Base-by-base conservation (phyloP, 1,284 basidiomycete genomes). In the Lentinula novae-zelandiae region DNA sequence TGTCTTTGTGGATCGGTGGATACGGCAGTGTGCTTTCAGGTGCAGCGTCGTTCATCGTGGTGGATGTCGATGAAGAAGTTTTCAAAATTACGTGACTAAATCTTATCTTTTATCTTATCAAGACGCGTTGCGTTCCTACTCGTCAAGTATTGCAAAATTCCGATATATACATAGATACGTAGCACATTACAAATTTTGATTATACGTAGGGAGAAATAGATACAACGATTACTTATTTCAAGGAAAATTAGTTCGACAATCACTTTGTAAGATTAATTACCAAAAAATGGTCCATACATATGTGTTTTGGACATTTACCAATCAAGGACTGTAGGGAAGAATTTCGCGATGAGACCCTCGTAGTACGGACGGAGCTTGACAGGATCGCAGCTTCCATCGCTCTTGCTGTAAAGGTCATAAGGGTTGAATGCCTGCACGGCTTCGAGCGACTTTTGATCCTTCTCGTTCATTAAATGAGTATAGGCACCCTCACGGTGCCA, bases 371-470 rank as follows among this genome's bases (percentile, higher is more conserved):
- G 83, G 34, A 96, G 78, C 67, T 81, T 79, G 52, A 79, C 83
- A 10, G 82, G 78, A 62, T 86, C 74, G 61, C 89, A 85, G 9
- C 85, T 83, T 34, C 83, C 82, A 70, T 95, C 92, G 69, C 82
- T 86, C 76, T 96, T 96, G 78, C 88, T 92, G 78, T 96, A 96
- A 3, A 96, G 81, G 70, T 95, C 93, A 75, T 95, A 96, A 0
- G 93, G 91, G 74, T 93, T 93, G 81, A 93, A 93, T 0, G 87
- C 87, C 53, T 81, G 81, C 31, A 90, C 90, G 33, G 89, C 90
- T 42, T 79, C 82, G 31, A 92, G 82, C 22, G 82, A 78, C 63
- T 76, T 76, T 62, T 74, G 65, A 71, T 92, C 90, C 58, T 84
- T 84, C 27, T 85, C 85, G 70, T 86, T 87, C 67, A 84, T 88